Evolutionary conservation across 1,139 yeast species (phyloP).

Genomic region (Pichia sp.): DNA sequence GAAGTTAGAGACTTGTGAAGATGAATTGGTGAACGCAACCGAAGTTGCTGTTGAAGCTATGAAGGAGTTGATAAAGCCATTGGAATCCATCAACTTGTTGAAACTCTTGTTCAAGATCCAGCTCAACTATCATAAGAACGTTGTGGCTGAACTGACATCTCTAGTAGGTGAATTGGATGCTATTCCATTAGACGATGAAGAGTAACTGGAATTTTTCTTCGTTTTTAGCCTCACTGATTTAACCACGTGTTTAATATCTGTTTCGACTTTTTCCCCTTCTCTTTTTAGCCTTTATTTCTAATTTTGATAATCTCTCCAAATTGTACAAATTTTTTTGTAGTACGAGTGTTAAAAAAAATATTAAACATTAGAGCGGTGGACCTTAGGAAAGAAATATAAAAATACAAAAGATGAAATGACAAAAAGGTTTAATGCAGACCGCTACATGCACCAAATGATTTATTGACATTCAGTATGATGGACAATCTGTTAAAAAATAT

Average conservation of each 20-base stretch:
- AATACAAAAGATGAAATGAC: no score
- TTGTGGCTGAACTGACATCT: conserved; percentile 40
- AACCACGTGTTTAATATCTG: no score
- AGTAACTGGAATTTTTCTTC: conserved; percentile 14
- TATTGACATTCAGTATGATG: conserved; percentile 35
- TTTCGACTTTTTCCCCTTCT: background rate
- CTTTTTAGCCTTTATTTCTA: background rate
- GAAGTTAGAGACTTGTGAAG: conserved; percentile 64
- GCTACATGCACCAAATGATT: conserved; percentile 28
- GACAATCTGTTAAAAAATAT: conserved; percentile 59
- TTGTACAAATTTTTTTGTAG: background rate
- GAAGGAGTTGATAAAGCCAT: conserved; percentile 66
- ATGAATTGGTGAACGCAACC: conserved; percentile 72
- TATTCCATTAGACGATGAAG: conserved; percentile 40
- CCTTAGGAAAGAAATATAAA: background rate
- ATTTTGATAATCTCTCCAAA: background rate
- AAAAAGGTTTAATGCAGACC: conserved; percentile 20
- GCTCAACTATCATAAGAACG: conserved; percentile 59
- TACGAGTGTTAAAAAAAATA: background rate
- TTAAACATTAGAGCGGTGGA: background rate
- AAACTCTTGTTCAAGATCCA: conserved; percentile 64
- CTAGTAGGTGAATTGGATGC: conserved; percentile 41
- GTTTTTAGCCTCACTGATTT: background rate
- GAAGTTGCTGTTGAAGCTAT: conserved; percentile 71
- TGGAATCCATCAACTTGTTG: conserved; percentile 57